Conservation (phyloP, 257 asterid genomes). For the Solanum lignicaule region DNA sequence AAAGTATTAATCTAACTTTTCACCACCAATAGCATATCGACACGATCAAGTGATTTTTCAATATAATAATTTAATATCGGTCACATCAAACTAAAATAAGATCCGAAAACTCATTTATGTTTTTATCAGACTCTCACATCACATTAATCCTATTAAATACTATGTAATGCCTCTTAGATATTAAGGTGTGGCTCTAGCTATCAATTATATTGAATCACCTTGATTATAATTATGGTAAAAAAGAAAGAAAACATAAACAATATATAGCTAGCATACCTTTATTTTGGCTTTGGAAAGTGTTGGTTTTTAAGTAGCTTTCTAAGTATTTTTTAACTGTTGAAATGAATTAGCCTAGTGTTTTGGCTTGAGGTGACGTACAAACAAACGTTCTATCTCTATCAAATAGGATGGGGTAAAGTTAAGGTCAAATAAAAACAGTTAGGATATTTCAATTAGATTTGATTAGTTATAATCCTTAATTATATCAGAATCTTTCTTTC, state of each 20-base stretch:
- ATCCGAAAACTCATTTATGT: not conserved
- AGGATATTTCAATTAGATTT: not conserved
- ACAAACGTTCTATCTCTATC: not conserved
- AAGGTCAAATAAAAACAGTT: not conserved
- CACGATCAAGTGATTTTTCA: not conserved
- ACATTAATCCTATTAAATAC: not conserved
- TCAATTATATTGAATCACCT: not conserved
- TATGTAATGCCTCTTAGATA: not conserved
- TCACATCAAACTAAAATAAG: no score
- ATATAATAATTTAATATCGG: not conserved
- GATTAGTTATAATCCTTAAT: not conserved
- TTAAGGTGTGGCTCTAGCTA: not conserved
- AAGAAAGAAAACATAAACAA: not conserved
- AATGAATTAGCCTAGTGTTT: not conserved
- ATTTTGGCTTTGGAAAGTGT: not conserved
- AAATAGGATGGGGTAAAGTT: not conserved
- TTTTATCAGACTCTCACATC: not conserved
- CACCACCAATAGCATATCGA: not conserved
- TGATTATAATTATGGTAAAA: not conserved
- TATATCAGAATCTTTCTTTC: not conserved
- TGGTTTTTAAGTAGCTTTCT: not conserved
- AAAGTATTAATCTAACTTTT: not conserved
- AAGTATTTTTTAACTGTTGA: not conserved
- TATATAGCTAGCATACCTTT: not conserved
- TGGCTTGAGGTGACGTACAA: not conserved